Conservation (phyloP, 1,284 basidiomycete genomes). For the Uromyces viciae-fabae region DNA sequence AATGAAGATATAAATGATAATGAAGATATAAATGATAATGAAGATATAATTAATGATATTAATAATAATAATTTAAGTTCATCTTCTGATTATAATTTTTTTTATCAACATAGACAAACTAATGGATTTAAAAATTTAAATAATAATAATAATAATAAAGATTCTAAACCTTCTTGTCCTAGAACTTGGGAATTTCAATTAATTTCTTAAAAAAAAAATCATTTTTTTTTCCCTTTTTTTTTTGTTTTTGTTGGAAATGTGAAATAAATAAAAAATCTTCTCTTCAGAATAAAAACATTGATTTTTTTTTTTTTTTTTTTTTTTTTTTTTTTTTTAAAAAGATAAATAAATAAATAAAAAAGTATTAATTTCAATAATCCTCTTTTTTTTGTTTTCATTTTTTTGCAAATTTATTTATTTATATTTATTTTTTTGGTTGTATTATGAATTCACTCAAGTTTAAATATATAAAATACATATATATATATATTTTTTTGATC, state of each 20-base stretch:
- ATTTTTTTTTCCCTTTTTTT: not conserved
- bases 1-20: too few species aligned
- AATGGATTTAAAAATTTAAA: slow-evolving; percentile 64
- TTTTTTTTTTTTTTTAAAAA: too few species aligned
- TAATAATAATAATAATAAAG: too few species aligned
- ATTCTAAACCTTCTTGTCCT: not conserved
- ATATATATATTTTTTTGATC: not conserved
- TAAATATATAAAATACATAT: not conserved
- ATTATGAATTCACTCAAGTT: too few species aligned
- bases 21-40: too few species aligned
- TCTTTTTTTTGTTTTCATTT: not conserved
- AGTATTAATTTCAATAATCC: not conserved
- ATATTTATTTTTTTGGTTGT: not conserved
- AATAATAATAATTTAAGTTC: too few species aligned
- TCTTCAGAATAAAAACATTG: not conserved
- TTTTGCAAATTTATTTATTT: not conserved
- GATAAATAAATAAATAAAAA: not conserved
- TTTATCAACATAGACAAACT: slow-evolving; percentile 87
- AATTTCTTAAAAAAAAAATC: too few species aligned
- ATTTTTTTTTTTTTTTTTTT: too few species aligned
- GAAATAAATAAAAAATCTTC: too few species aligned
- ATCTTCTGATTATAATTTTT: too few species aligned
- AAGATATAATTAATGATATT: too few species aligned
- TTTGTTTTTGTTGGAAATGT: too few species aligned
- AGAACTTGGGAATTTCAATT: slow-evolving; percentile 27